Evolutionary conservation across 345 rosid species (phyloP), one percentile per base, ranked within the genome.

Genomic region (Eucalyptus marginata): DNA sequence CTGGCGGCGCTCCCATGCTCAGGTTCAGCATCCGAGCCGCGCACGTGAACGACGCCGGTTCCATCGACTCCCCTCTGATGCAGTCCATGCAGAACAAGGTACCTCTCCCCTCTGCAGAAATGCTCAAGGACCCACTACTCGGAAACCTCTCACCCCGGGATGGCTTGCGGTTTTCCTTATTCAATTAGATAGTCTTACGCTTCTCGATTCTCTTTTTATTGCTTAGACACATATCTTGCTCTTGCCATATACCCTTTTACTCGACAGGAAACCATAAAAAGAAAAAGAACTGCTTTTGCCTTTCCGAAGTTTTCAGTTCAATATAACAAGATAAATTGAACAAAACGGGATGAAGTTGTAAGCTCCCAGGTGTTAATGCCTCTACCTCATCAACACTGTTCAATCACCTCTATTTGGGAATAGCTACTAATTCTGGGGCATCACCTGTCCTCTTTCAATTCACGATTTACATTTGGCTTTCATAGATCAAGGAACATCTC

Each of bases 41-140:
- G 56, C 91, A 95, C 66, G 94, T 96, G 88, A 97, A 94, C 85
- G 98, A 95, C 88, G 93, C 98, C 91, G 99, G 99, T 36, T 96
- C 98, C 56, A 93, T 97, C 84, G 98, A 96, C 91, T 94, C 93
- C 83, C 95, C 99, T 76, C 97, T 96, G 88, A 96, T 97, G 95
- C 95, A 93, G 90, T 96, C 99, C 84, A 97, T 96, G 99, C 96
- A 95, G 94, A 92, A 88, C 85, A 97, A 96, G 97, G 99, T 97
- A n/a, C 20, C 11, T 27, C 31, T 46, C 27, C 17, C 31, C 13
- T 40, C 84, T 40, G 84, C 84, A 76, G 47, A 40, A 76, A 76
- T 76, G 84, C 84, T 40, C 84, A 13, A 40, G 8, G 47, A 76
- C 47, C 84, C 84, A 76, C 8, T 40, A 10, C 84, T 76, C 84